These are phyloP conservation scores for Adiantum capillusveneris DNA, from an alignment of 75 land plant genomes.

Conservation along the genomic window DNA sequence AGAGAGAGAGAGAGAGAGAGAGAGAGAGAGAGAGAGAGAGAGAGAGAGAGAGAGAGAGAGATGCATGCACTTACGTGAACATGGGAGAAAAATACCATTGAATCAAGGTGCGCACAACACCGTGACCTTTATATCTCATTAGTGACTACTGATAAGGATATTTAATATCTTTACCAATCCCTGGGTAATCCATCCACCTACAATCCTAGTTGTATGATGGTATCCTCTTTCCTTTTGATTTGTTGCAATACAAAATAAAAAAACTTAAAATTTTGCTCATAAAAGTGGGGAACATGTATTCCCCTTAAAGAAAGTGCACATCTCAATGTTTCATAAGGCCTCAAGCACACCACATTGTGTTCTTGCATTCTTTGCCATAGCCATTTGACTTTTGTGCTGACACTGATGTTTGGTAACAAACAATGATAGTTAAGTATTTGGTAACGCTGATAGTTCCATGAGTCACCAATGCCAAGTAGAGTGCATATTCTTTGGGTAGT, in stretches of 20 bases:
- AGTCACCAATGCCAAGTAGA: slow-evolving; percentile 83
- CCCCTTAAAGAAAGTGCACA: too few relatives aligned
- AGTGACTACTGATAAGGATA: slow-evolving; percentile 89
- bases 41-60: too few relatives aligned
- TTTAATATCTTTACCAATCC: slow-evolving; percentile 32
- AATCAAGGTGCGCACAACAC: slow-evolving; percentile 75
- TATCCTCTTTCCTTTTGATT: slow-evolving; percentile 15
- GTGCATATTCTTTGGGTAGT: too few relatives aligned
- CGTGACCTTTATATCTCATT: slow-evolving; percentile 79
- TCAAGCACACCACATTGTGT: too few relatives aligned
- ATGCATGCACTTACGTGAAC: slow-evolving; percentile 45
- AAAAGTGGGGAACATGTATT: not conserved
- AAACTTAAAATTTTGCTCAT: not conserved
- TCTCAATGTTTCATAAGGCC: too few relatives aligned
- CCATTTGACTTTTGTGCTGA: too few relatives aligned
- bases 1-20: too few relatives aligned
- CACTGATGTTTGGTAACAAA: too few relatives aligned
- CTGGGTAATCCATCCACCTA: slow-evolving; percentile 75
- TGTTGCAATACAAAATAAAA: slow-evolving; percentile 12
- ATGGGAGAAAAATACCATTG: slow-evolving; percentile 91
- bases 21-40: too few relatives aligned
- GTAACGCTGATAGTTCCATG: slow-evolving; percentile 98
- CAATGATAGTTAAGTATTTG: too few relatives aligned
- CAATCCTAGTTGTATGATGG: slow-evolving; percentile 68
- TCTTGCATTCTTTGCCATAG: too few relatives aligned